A percentile compares a stretch with the other conserved stretches of the same genome.
Evolutionary conservation across 106 monocot species (phyloP).

Genomic region (Allium cepa): DNA sequence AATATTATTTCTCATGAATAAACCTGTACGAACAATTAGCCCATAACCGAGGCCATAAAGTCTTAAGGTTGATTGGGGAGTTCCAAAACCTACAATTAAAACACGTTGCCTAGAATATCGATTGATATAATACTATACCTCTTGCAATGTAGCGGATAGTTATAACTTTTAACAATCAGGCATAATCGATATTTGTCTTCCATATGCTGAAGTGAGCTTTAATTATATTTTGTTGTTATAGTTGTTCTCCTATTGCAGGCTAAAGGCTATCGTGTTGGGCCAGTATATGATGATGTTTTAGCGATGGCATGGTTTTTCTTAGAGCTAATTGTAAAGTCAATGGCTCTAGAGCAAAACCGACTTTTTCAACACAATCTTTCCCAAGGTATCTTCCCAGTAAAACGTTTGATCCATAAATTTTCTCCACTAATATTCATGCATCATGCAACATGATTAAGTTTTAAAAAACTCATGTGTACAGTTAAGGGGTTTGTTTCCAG

Average conservation of each 20-base stretch:
- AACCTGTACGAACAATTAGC: no score
- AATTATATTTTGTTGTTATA: background rate
- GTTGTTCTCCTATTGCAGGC: constrained; percentile 42
- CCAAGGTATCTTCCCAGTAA: constrained; percentile 35
- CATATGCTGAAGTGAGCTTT: no score
- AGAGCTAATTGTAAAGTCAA: constrained; percentile 98
- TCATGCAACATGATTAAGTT: background rate
- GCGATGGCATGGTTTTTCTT: constrained; percentile 99
- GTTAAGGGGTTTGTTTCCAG: background rate
- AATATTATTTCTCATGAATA: no score
- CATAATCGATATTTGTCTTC: no score
- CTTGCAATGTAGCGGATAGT: no score
- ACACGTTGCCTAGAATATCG: no score
- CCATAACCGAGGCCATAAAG: no score
- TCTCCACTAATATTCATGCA: background rate
- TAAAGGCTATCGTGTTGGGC: constrained; percentile 97
- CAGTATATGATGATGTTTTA: constrained; percentile 99
- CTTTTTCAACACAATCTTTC: constrained; percentile 76
- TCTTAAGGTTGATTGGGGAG: no score
- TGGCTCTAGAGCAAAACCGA: constrained; percentile 87
- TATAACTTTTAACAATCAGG: no score
- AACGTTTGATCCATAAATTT: no score
- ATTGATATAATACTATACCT: no score
- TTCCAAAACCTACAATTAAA: no score
- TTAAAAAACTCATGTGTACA: background rate